Conservation (phyloP, 495 filamentous ascomycete species). For the Beverwykella pulmonaria region DNA sequence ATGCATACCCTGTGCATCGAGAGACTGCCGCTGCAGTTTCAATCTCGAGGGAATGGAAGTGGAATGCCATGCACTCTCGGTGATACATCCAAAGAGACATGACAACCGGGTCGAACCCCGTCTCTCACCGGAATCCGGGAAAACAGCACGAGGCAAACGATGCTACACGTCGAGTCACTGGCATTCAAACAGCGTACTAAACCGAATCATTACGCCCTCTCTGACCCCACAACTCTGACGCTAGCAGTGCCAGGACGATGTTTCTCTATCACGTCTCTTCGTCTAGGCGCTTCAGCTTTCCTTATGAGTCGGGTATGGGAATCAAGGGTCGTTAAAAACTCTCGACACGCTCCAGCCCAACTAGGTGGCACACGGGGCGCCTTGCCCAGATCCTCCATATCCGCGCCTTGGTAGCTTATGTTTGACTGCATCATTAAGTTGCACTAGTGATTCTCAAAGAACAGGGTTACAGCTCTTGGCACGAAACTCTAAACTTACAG, state of each 20-base stretch:
- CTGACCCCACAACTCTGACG: background rate
- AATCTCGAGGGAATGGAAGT: no score
- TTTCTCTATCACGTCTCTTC: background rate
- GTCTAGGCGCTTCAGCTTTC: background rate
- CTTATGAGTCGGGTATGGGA: background rate
- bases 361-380: background rate
- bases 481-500: background rate
- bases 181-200: background rate
- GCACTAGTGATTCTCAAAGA: background rate
- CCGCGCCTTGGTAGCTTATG: background rate
- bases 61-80: no score
- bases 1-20: no score
- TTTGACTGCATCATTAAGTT: background rate
- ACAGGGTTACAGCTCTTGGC: background rate
- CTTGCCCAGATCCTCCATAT: background rate
- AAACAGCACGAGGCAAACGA: background rate
- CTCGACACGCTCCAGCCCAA: background rate
- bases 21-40: no score
- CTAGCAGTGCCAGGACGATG: background rate
- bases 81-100: background rate
- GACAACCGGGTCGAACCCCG: background rate
- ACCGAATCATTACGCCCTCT: background rate
- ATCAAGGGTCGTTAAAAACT: background rate
- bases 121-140: background rate
- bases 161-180: background rate